Base-by-base conservation (phyloP, 805 yeast species). In the Wickerhamiella spandovensis region DNA sequence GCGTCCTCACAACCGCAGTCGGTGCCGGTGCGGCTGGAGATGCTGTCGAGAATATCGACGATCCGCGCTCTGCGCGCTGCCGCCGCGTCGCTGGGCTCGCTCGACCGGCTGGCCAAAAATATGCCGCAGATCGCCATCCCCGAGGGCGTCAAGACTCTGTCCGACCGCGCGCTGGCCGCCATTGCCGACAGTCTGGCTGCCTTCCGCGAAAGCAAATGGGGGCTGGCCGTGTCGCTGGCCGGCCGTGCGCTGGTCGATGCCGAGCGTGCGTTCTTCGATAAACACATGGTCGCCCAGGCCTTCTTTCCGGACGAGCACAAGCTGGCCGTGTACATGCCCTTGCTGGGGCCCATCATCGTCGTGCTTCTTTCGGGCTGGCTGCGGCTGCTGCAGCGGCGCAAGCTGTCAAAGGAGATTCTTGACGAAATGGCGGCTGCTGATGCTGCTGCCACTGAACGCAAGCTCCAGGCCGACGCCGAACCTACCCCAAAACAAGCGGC, bases 291-390 rank as follows among this genome's bases (percentile, higher is more conserved):
- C 25, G 95, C 87, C 60, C 97, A 90, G 62, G 86, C 83, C 50
- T 88, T 84, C 64, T 87, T 89, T 71, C 97, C 98, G 0, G 90
- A 84, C 55, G 97, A 90, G 64, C 98, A 90, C 63, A 89, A 86
- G 64, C 72, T 92, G 60, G 97, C 98, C 0, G 95, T 92, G 1
- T 92, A 88, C 57, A 70, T 87, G 61, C 98, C 98, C 0, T 68
- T 90, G 44, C 64, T 89, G 35, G 97, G 97, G 0, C 98, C 98
- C 1, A 69, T 88, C 35, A 67, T 76, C 1, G 76, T 90, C 23
- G 88, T 92, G 21, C 62, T 69, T 32, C 25, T 64, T 3, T 48
- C 64, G 37, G 70, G 72, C 5, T 53, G 60, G 57, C 24, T 52
- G 32, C 44, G 59, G 13, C 18, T 51, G 20, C 25, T 23, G n/a